A percentile compares a stretch with the other conserved stretches of the same genome.
Evolutionary conservation across 225 moss, liverwort and hornwort genomes (phyloP).

Genomic region (Asterella californica): DNA sequence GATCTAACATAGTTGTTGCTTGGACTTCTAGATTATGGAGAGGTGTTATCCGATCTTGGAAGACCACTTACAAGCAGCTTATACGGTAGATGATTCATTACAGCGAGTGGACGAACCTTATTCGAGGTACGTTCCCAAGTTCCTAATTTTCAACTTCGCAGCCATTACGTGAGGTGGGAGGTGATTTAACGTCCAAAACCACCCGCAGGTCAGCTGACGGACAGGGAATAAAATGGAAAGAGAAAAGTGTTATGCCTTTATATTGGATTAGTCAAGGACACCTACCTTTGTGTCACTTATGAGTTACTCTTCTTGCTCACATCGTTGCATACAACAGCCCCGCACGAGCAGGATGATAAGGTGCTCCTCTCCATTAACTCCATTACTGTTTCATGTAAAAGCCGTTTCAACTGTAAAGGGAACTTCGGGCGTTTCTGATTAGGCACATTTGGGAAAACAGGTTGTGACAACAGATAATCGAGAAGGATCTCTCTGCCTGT

Average conservation of each 20-base stretch:
- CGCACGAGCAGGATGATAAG: background rate
- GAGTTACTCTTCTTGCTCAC: constrained; percentile 1
- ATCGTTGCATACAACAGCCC: background rate
- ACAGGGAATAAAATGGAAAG: background rate
- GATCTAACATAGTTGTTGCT: background rate
- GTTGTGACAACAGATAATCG: background rate
- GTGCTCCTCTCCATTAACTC: background rate
- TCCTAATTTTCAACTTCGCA: background rate
- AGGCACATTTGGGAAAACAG: background rate
- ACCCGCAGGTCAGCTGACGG: background rate
- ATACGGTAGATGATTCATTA: constrained; percentile 14
- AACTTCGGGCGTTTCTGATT: background rate
- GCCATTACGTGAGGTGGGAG: background rate
- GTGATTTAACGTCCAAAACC: background rate
- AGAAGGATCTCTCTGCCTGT: constrained; percentile 1
- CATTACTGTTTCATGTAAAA: background rate
- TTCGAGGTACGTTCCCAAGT: constrained; percentile 10
- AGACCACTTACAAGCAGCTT: constrained; percentile 21
- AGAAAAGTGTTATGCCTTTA: background rate
- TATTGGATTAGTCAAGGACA: constrained; percentile 12
- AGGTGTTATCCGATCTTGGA: constrained; percentile 17
- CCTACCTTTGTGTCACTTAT: constrained; percentile 4
- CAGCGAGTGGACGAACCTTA: background rate
- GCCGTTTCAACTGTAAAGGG: background rate
- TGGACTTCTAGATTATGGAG: constrained; percentile 12